Conservation (phyloP, 352 stramenopile genomes). For the Pseudoperonospora humuli region DNA sequence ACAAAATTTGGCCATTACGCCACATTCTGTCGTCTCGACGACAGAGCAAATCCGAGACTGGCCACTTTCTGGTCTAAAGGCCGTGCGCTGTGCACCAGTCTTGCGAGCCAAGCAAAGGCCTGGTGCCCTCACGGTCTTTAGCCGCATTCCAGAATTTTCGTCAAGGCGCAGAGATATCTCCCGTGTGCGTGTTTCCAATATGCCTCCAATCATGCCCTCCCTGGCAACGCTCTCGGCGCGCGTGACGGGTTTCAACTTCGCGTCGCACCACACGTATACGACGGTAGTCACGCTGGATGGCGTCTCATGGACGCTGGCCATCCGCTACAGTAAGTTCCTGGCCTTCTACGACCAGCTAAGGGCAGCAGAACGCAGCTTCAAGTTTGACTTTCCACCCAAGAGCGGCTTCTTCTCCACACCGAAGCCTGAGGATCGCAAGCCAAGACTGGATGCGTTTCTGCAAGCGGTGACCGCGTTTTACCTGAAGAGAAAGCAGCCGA, state of each 20-base stretch:
- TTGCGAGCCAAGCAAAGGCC: constrained; percentile 3
- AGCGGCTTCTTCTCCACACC: constrained; percentile 55
- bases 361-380: constrained; percentile 30
- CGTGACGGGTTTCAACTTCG: constrained; percentile 36
- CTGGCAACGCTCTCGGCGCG: constrained; percentile 29
- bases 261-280: constrained; percentile 40
- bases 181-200: too few relatives aligned
- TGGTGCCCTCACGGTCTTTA: constrained; percentile 1
- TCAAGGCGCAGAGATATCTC: neutral
- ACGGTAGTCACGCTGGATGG: constrained; percentile 29
- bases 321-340: constrained; percentile 65
- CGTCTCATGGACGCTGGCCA: constrained; percentile 23
- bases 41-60: constrained; percentile 12
- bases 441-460: constrained; percentile 52
- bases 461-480: constrained; percentile 32
- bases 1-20: constrained; percentile 9
- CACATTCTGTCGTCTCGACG: constrained; percentile 5
- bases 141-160: constrained; percentile 27
- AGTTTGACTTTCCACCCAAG: constrained; percentile 62
- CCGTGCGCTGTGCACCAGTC: neutral
- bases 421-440: constrained; percentile 40
- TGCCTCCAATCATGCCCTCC: constrained; percentile 6
- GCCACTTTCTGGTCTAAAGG: constrained; percentile 15
- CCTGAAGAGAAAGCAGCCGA: constrained; percentile 20
- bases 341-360: constrained; percentile 39